These are phyloP conservation scores for Tylopilus vinaceipallidus DNA, from an alignment of 768 basidiomycete species.

Conservation along the genomic window DNA sequence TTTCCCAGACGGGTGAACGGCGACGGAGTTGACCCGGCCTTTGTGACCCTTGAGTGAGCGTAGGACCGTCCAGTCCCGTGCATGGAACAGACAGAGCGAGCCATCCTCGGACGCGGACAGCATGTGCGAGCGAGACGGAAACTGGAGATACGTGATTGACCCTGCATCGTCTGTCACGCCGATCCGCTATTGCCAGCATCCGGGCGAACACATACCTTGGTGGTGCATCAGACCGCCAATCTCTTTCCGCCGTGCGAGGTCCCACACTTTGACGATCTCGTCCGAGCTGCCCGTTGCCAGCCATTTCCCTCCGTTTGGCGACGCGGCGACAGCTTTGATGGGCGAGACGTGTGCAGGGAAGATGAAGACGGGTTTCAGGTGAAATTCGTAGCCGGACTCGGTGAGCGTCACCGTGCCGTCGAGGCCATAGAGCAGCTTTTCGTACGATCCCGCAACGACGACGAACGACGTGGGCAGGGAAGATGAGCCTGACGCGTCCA, in stretches of 20 bases:
- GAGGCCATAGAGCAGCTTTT: conserved; percentile 92
- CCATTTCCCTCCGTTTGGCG: conserved; percentile 92
- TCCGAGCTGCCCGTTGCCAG: conserved; percentile 94
- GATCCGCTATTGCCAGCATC: background rate
- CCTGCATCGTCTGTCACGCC: conserved; percentile 45
- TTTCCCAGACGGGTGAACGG: conserved; percentile 91
- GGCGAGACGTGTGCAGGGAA: conserved; percentile 96
- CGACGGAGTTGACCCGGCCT: conserved; percentile 84
- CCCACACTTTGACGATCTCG: conserved; percentile 97
- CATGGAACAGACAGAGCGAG: conserved; percentile 84
- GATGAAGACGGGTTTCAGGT: conserved; percentile 81
- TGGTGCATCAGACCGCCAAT: conserved; percentile 95
- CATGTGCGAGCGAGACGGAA: conserved; percentile 87
- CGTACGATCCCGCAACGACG: conserved; percentile 90
- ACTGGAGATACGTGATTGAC: conserved; percentile 84
- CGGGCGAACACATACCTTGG: conserved; percentile 56
- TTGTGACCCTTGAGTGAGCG: conserved; percentile 91
- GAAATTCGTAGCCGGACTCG: conserved; percentile 32
- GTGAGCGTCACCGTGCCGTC: conserved; percentile 53
- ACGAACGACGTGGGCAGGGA: conserved; percentile 67
- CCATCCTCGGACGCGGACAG: conserved; percentile 93
- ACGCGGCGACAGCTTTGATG: conserved; percentile 87
- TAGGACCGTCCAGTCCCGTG: conserved; percentile 91
- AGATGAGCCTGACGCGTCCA: background rate
- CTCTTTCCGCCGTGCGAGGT: conserved; percentile 86